A percentile compares a stretch with the other conserved stretches of the same genome.
Conservation (phyloP, 345 rosid species). For the Euphorbia tirucalli region DNA sequence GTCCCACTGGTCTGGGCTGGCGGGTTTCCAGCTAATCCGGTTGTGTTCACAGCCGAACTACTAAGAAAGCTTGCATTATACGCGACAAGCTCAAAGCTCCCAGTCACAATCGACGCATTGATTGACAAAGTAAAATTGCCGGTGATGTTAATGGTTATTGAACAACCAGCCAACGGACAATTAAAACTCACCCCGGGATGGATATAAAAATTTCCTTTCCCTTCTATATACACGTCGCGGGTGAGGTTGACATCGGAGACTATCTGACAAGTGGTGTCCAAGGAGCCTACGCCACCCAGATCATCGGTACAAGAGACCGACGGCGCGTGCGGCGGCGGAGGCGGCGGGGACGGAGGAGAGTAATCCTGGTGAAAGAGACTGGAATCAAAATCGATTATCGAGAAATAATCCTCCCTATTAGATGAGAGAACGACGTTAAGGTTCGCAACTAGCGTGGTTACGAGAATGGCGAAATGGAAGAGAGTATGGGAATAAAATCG, state of each 20-base stretch:
- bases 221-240: slow-evolving; percentile 72
- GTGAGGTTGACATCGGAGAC: slow-evolving; percentile 83
- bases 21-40: slow-evolving; percentile 78
- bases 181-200: slow-evolving; percentile 66
- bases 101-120: slow-evolving; percentile 61
- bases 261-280: slow-evolving; percentile 87
- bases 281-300: slow-evolving; percentile 79
- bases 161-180: slow-evolving; percentile 68
- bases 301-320: slow-evolving; percentile 84
- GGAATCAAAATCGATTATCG: slow-evolving; percentile 44
- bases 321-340: slow-evolving; percentile 93
- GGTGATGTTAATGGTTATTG: slow-evolving; percentile 61
- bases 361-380: slow-evolving; percentile 74
- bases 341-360: slow-evolving; percentile 96
- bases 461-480: slow-evolving; percentile 6
- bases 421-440: slow-evolving; percentile 1
- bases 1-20: slow-evolving; percentile 97
- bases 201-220: slow-evolving; percentile 75
- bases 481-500: slow-evolving; percentile 11
- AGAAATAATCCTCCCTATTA: slow-evolving; percentile 30
- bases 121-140: slow-evolving; percentile 74
- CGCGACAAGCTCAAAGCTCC: slow-evolving; percentile 68
- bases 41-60: slow-evolving; percentile 71
- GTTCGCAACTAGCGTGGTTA: slow-evolving; percentile 1
- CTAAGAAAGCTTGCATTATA: slow-evolving; percentile 59